Base-by-base conservation (phyloP, 768 basidiomycete species). In the Mrakia blollopis region DNA sequence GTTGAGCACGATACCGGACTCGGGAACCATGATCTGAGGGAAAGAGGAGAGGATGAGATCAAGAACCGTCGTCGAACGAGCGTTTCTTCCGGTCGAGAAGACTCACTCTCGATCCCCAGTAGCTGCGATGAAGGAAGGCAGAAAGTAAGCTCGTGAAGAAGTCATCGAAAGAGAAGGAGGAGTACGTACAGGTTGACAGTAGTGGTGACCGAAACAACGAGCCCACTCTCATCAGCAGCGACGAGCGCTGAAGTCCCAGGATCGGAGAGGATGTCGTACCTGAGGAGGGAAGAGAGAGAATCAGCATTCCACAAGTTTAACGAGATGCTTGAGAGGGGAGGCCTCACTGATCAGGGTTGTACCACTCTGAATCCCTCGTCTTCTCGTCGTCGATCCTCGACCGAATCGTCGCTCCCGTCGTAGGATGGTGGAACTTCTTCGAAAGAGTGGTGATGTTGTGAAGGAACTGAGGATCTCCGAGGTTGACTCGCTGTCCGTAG, bases 391-490 rank as follows among this genome's bases (percentile, higher is more conserved):
- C 83, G 75, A 79, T 77, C 44, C 37, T 28, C 28, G 76, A 65
- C n/a, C 76, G 47, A 16, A 73, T 67, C 11, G 32, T 44, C 63
- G 23, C 72, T 14, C 70, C 76, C 23, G 76, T 72, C 16, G 30
- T 28, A 4, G 76, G 72, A 2, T 79, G 80, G n/a, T 85, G 75
- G 73, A 82, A 84, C 30, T 77, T 79, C 35, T 79, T 62, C 74
- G 86, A 82, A 23, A 85, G 80, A 16, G 75, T 75, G 5, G 85
- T 81, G 23, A 86, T 85, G 77, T 85, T 86, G 28, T 80, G 28
- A 4, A 83, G 83, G 79, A 84, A 86, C 13, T 84, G 84, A 0
- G 85, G 85, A 75, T 86, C 85, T 11, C 85, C 83, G 52, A 82
- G 80, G 13, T 70, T 74, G 39, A 83, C 84, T 32, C 84, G 80